Percentiles rank a stretch among this genome's conserved stretches.
Evolutionary conservation across 306 rosid species (phyloP).

Genomic region (Prunus campanulata): DNA sequence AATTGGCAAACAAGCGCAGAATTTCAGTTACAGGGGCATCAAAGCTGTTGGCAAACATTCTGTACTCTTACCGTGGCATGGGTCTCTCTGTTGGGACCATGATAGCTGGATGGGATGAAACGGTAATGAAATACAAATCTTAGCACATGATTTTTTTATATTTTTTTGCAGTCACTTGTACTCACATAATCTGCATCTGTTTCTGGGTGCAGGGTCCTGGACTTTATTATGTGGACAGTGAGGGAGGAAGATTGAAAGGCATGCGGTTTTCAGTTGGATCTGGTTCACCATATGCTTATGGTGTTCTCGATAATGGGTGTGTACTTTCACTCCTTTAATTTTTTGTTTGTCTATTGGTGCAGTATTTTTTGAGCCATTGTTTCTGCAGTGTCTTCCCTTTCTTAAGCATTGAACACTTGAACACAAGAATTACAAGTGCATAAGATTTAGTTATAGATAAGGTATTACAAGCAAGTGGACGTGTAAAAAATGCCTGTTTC

Average conservation of each 20-base stretch:
- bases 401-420: neutral
- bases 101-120: constrained; percentile 99
- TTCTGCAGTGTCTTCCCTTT: neutral
- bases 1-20: constrained; percentile 87
- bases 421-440: neutral
- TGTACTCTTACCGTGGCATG: constrained; percentile 97
- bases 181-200: neutral
- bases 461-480: neutral
- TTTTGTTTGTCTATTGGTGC: neutral
- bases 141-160: no score
- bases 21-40: constrained; percentile 98
- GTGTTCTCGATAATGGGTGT: constrained; percentile 86
- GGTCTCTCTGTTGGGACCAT: constrained; percentile 96
- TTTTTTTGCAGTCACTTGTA: neutral
- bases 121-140: constrained; percentile 44
- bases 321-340: constrained; percentile 9
- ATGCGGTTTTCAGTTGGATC: constrained; percentile 93
- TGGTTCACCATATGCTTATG: constrained; percentile 97
- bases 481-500: neutral
- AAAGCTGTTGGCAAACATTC: constrained; percentile 87
- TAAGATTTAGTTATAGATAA: neutral
- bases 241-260: constrained; percentile 97
- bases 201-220: constrained; percentile 76
- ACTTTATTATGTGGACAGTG: constrained; percentile 90
- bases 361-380: neutral